These are phyloP conservation scores for Agrocybe praecox DNA, from an alignment of 768 basidiomycete genomes.

Conservation along the genomic window DNA sequence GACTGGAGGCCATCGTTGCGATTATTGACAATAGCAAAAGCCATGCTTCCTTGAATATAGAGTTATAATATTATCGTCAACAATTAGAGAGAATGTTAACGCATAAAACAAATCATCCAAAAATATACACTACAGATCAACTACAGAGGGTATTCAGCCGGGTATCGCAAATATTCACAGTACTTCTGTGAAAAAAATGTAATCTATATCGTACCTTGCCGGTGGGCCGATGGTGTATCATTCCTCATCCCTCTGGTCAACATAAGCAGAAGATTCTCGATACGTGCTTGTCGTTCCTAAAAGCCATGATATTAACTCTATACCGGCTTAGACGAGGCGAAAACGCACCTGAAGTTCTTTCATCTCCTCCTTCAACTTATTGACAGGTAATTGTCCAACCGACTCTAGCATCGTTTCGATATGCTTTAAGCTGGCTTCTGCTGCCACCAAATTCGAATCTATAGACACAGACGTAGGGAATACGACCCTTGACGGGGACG, in stretches of 20 bases:
- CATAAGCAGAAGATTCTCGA: conserved; percentile 70
- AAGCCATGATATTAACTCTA: not conserved
- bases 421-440: conserved; percentile 48
- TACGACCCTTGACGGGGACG: not conserved
- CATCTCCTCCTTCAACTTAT: conserved; percentile 75
- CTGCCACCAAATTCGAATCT: not conserved
- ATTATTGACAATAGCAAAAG: conserved; percentile 14
- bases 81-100: too few relatives aligned
- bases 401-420: conserved; percentile 68
- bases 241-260: conserved; percentile 70
- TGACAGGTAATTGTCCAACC: conserved; percentile 63
- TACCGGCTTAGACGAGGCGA: not conserved
- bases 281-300: conserved; percentile 76
- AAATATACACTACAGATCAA: too few relatives aligned
- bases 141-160: too few relatives aligned
- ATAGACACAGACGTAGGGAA: not conserved
- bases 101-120: too few relatives aligned
- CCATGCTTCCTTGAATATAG: not conserved
- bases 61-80: too few relatives aligned
- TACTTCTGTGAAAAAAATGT: too few relatives aligned
- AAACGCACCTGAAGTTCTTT: conserved; percentile 73
- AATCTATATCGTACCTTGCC: conserved; percentile 8
- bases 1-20: conserved; percentile 32
- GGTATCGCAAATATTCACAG: not conserved
- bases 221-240: conserved; percentile 24